Evolutionary conservation across 768 basidiomycete genomes (phyloP).

Genomic region (Rickenella mellea): DNA sequence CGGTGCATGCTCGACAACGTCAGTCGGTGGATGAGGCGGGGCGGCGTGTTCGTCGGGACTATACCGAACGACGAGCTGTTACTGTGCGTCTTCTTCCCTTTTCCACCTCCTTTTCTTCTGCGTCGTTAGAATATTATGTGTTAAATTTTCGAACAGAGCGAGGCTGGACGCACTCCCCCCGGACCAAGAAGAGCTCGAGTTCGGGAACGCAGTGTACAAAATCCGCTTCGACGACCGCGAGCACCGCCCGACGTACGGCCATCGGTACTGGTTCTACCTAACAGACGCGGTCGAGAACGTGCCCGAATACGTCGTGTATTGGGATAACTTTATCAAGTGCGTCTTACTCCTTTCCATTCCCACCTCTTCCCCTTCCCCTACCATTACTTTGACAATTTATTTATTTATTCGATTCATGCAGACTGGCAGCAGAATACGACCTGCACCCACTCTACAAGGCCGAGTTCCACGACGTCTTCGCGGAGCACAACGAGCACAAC

Average conservation of each 20-base stretch:
- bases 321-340: conserved; percentile 86
- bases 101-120: conserved; percentile 1
- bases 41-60: conserved; percentile 95
- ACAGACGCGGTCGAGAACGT: conserved; percentile 95
- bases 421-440: conserved; percentile 77
- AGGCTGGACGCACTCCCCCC: conserved; percentile 63
- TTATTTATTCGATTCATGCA: conserved; percentile 19
- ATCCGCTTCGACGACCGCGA: conserved; percentile 76
- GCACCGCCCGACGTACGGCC: conserved; percentile 64
- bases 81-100: conserved; percentile 43
- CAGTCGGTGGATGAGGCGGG: conserved; percentile 62
- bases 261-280: conserved; percentile 90
- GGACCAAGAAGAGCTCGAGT: conserved; percentile 60
- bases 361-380: conserved; percentile 1
- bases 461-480: conserved; percentile 85
- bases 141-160: conserved; percentile 32
- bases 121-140: too few relatives aligned
- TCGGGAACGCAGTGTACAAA: conserved; percentile 86
- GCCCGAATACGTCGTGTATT: conserved; percentile 94
- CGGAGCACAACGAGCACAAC: conserved; percentile 65
- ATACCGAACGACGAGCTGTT: conserved; percentile 84
- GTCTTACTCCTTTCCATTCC: conserved; percentile 14
- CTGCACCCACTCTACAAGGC: conserved; percentile 69
- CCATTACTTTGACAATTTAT: conserved; percentile 7
- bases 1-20: conserved; percentile 93